Evolutionary conservation across 2,329 filamentous ascomycete species (phyloP).

Genomic region (Ilyonectria robusta): DNA sequence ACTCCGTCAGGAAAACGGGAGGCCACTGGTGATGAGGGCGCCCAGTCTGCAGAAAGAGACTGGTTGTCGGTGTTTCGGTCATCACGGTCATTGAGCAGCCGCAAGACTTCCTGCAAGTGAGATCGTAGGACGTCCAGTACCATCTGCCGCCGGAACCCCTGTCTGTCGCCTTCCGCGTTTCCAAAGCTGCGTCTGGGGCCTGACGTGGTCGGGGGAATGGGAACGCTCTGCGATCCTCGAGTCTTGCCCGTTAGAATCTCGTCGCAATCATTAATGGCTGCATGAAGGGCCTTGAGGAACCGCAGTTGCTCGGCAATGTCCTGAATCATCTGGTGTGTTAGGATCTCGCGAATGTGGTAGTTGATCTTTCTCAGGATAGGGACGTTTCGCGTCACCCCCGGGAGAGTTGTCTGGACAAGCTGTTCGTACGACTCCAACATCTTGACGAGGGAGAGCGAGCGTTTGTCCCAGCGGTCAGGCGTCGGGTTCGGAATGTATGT

Average conservation of each 20-base stretch:
- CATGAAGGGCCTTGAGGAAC: slow-evolving; percentile 57
- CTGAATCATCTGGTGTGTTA: slow-evolving; percentile 41
- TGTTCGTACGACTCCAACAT: slow-evolving; percentile 57
- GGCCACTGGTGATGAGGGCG: slow-evolving; percentile 24
- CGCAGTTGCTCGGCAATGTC: slow-evolving; percentile 47
- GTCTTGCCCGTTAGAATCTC: slow-evolving; percentile 56
- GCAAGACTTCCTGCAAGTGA: slow-evolving; percentile 65
- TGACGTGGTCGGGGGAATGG: neutral
- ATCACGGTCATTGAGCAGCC: slow-evolving; percentile 60
- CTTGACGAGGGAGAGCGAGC: slow-evolving; percentile 60
- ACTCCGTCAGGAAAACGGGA: neutral
- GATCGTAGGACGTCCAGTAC: slow-evolving; percentile 63
- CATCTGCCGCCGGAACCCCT: slow-evolving; percentile 50
- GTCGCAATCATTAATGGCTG: slow-evolving; percentile 59
- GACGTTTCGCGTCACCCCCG: slow-evolving; percentile 35
- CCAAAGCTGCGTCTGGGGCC: slow-evolving; percentile 12
- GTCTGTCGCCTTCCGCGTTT: slow-evolving; percentile 35
- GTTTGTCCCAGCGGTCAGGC: slow-evolving; percentile 66
- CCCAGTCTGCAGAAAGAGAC: slow-evolving; percentile 40
- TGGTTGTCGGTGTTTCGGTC: slow-evolving; percentile 46
- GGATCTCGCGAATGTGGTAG: slow-evolving; percentile 45
- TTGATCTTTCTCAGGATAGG: slow-evolving; percentile 45
- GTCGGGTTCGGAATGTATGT: slow-evolving; percentile 72
- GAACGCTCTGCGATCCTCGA: slow-evolving; percentile 1
- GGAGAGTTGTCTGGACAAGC: slow-evolving; percentile 46